Evolutionary conservation across 2,329 filamentous ascomycete genomes (phyloP).

Genomic region (Daldinia eschscholtzii): DNA sequence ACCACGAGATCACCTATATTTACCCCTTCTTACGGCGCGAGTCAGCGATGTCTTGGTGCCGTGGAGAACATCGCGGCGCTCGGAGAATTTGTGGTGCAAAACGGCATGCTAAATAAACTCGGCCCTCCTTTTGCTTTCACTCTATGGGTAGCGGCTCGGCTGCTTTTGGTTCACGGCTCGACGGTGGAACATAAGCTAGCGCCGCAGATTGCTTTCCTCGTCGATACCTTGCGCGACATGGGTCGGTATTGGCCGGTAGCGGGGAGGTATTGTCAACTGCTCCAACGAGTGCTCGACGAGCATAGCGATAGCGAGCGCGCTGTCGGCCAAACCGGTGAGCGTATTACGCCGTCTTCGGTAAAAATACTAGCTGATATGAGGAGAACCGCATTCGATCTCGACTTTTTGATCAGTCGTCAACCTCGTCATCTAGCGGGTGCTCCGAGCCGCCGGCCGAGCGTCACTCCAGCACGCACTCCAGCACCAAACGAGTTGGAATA

Average conservation of each 20-base stretch:
- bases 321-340: conserved; percentile 69
- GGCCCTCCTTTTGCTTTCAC: conserved; percentile 94
- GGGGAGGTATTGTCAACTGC: conserved; percentile 81
- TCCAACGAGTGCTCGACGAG: conserved; percentile 87
- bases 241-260: conserved; percentile 89
- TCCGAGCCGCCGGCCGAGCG: conserved; percentile 62
- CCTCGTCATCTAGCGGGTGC: conserved; percentile 64
- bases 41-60: conserved; percentile 83
- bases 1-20: conserved; percentile 91
- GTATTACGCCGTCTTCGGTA: conserved; percentile 83
- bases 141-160: conserved; percentile 88
- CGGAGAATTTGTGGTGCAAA: conserved; percentile 81
- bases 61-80: conserved; percentile 86
- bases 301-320: conserved; percentile 79
- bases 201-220: conserved; percentile 83
- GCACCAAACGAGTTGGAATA: conserved; percentile 89
- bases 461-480: conserved; percentile 75
- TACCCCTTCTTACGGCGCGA: conserved; percentile 87
- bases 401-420: conserved; percentile 88
- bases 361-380: conserved; percentile 93
- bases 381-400: conserved; percentile 88
- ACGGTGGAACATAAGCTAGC: conserved; percentile 88
- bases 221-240: conserved; percentile 84
- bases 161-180: conserved; percentile 89
- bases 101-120: conserved; percentile 80